Conservation (phyloP, 441 rosid species). For the Melastoma candidum region DNA sequence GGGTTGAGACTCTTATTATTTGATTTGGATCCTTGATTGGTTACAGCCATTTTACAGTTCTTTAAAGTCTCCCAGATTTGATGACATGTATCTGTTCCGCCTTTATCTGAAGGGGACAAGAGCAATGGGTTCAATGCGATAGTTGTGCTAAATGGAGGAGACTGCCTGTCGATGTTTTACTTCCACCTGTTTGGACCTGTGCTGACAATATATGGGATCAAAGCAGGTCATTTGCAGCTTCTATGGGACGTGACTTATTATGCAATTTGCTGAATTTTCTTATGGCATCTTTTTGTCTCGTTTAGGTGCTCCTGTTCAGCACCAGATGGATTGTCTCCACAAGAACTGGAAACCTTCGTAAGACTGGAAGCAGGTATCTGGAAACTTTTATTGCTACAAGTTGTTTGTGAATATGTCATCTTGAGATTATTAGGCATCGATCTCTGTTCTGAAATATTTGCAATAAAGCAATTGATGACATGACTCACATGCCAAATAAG, state of each 20-base stretch:
- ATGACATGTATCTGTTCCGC: neutral
- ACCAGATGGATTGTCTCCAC: conserved; percentile 49
- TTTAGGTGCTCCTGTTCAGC: conserved; percentile 56
- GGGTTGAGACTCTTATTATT: too few species aligned
- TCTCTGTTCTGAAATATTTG: too few species aligned
- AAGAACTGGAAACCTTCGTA: conserved; percentile 48
- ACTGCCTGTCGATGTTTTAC: conserved; percentile 53
- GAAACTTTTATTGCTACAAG: conserved; percentile 1
- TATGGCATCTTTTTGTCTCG: conserved; percentile 6
- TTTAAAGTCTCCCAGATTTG: neutral
- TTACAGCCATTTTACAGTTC: neutral
- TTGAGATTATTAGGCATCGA: too few species aligned
- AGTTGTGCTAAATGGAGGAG: conserved; percentile 66
- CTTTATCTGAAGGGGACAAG: conserved; percentile 43
- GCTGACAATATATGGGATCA: conserved; percentile 50
- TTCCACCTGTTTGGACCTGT: conserved; percentile 65
- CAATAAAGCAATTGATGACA: too few species aligned
- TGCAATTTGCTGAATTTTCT: neutral
- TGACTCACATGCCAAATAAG: too few species aligned
- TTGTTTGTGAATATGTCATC: too few species aligned
- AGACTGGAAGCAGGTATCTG: conserved; percentile 42
- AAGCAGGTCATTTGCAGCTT: conserved; percentile 32
- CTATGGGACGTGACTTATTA: conserved; percentile 4
- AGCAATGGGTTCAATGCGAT: conserved; percentile 80
- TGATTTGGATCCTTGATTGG: too few species aligned